These are phyloP conservation scores for Polyplosphaeria fusca DNA, from an alignment of 495 filamentous ascomycete genomes.

Conservation along the genomic window DNA sequence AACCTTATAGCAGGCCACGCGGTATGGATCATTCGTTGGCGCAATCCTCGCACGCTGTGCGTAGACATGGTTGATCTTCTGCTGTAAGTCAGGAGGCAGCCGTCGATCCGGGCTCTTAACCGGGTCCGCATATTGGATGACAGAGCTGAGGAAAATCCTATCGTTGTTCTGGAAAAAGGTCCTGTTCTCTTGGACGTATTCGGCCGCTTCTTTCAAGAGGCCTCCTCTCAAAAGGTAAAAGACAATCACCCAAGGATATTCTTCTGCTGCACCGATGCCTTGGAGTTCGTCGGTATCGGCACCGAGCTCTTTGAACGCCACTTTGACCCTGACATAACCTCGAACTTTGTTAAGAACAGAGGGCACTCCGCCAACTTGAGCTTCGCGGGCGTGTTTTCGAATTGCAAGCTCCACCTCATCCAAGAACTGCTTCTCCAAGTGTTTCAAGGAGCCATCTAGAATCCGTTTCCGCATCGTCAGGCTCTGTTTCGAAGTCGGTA, in stretches of 20 bases:
- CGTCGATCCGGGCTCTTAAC: constrained; percentile 66
- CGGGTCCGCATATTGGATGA: constrained; percentile 68
- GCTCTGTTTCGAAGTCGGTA: constrained; percentile 56
- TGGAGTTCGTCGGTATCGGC: constrained; percentile 72
- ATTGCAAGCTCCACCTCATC: constrained; percentile 70
- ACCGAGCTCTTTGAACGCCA: constrained; percentile 72
- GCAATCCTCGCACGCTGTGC: constrained; percentile 77
- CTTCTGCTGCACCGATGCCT: constrained; percentile 71
- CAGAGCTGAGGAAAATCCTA: constrained; percentile 83
- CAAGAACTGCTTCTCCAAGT: constrained; percentile 72
- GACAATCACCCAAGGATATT: constrained; percentile 89
- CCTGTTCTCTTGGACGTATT: constrained; percentile 76
- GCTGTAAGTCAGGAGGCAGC: constrained; percentile 71
- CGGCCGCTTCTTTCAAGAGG: constrained; percentile 74
- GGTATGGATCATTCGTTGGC: constrained; percentile 85
- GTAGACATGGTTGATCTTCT: constrained; percentile 84
- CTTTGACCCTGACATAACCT: constrained; percentile 79
- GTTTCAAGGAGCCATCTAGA: constrained; percentile 69
- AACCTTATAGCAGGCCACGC: constrained; percentile 96
- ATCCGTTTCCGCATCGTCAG: constrained; percentile 68
- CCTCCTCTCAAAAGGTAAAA: constrained; percentile 90
- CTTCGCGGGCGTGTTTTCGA: constrained; percentile 78
- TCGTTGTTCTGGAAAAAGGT: constrained; percentile 82
- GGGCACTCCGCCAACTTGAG: constrained; percentile 83
- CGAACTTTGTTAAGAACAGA: constrained; percentile 84